Evolutionary conservation across 1,139 yeast species (phyloP), one percentile per base, ranked within the genome.

Genomic region (Pichia sp.): DNA sequence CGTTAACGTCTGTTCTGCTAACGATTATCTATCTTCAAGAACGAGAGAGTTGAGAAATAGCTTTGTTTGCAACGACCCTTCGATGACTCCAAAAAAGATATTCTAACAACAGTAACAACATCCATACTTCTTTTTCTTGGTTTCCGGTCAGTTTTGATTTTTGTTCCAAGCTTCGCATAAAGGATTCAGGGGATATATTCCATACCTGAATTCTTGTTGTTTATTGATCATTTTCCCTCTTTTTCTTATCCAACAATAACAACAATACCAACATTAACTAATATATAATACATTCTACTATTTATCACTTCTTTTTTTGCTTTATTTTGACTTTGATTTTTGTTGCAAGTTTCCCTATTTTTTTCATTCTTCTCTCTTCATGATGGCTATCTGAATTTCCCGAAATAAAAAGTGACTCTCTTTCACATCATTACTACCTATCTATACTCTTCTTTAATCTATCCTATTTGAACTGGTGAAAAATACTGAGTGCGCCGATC

Each of bases 1-100:
- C 1, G 50, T 64, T n/a, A 61, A 61, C 41, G 59, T 65, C 7
- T 60, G 65, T 31, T 62, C 70, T 2, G 66, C 67, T 3, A 57
- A 54, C 15, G 67, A 65, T 45, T 59, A 64, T 30, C 40, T 66
- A 15, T 49, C 50, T 36, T 54, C 55, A 5, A 62, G 55, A 41
- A 54, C 63, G 5, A 55, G 57, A 13, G 64, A 64, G 49, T 31
- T 64, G 8, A 48, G 57, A 23, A 36, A 52, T 8, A 51, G 59
- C 31, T 56, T 57, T 47, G 56, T 50, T 13, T 49, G 49, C 7
- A 43, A 41, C 32, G 49, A 32, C 19, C 23, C 8, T n/a, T 36
- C 45, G 4, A 10, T 45, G 10, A 30, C 32, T 10, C 48, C 41
- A 30, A 45, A 30, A 11, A 45, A 45, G 15, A 6, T n/a, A 31